Base-by-base conservation (phyloP, 805 yeast species). In the Henningerozyma blattae region DNA sequence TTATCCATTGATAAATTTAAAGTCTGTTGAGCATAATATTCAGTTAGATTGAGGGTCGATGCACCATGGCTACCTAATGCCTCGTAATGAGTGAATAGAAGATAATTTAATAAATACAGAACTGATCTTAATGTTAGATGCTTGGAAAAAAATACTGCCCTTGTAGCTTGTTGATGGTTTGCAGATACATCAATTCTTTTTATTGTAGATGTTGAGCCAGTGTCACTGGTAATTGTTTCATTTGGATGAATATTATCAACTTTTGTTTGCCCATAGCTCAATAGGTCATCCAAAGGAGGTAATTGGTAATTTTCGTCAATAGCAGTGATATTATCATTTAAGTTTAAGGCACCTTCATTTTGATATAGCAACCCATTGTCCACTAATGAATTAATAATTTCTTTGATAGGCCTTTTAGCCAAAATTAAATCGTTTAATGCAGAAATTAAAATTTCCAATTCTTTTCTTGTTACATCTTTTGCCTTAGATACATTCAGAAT, bases 61-160 rank as follows among this genome's bases (percentile, higher is more conserved):
- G 56, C 49, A 43, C 59, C 62, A 32, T 48, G 50, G 15, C 50
- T 40, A 14, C 62, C 64, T 42, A 52, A 48, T 3, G 68, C 67
- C 38, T 64, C 68, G 41, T 62, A 64, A 40, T 61, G 64, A 13
- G 66, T 64, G 39, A 61, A 64, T 15, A 64, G 42, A 28, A 72
- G 62, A 45, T 72, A 72, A 41, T 70, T 71, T 40, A 72, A 47
- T 4, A 70, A 50, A 40, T 68, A 72, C 14, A 68, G 51, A 47
- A 72, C 46, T 60, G 70, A 66, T 42, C 72, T 65, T 22, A 69
- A 51, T 4, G 56, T 45, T 14, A 62, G 47, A 42, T 62, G 67
- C 20, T 59, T 49, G 5, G 57, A 51, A 38, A 64, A 62, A 29
- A 63, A 58, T 18, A 62, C 36, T 2, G 65, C 68, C 36, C 61